A percentile compares a stretch with the other conserved stretches of the same genome.
Conservation (phyloP, 371 early-diverging fungal genomes). For the Funneliformis caledonium region DNA sequence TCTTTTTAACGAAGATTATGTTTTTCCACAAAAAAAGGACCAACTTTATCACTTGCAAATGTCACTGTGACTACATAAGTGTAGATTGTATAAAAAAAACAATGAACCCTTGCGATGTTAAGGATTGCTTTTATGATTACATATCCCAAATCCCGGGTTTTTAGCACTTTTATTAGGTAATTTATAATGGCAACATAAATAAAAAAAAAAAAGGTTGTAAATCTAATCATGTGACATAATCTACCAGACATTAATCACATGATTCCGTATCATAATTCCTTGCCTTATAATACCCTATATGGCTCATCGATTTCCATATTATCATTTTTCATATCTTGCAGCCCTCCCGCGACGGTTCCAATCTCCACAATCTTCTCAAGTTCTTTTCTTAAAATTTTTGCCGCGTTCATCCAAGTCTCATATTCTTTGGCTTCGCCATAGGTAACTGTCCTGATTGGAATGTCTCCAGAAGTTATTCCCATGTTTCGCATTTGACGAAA, state of each 20-base stretch:
- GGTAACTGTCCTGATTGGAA: slow-evolving; percentile 22
- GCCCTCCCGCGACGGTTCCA: background rate
- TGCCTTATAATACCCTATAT: background rate
- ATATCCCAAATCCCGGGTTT: too few species aligned
- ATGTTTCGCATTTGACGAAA: slow-evolving; percentile 33
- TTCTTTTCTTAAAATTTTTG: slow-evolving; percentile 12
- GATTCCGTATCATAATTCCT: background rate
- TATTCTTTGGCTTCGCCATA: slow-evolving; percentile 32
- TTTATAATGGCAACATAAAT: too few species aligned
- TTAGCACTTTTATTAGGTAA: too few species aligned
- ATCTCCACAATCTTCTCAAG: slow-evolving; percentile 6
- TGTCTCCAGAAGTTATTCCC: slow-evolving; percentile 34
- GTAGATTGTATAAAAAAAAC: too few species aligned
- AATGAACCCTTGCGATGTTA: too few species aligned
- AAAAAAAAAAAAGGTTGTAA: too few species aligned
- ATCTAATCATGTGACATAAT: too few species aligned
- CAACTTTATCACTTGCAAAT: background rate
- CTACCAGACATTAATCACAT: too few species aligned
- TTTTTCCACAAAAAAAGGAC: background rate
- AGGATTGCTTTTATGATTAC: too few species aligned
- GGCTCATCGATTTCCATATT: slow-evolving; percentile 16
- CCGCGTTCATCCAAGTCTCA: slow-evolving; percentile 34
- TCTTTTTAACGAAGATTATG: background rate
- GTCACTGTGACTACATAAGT: background rate
- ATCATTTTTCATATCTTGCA: slow-evolving; percentile 16